phyloP scores from a whole-genome alignment of 495 filamentous ascomycete genomes.

The Aspergillus mulundensis region DNA sequence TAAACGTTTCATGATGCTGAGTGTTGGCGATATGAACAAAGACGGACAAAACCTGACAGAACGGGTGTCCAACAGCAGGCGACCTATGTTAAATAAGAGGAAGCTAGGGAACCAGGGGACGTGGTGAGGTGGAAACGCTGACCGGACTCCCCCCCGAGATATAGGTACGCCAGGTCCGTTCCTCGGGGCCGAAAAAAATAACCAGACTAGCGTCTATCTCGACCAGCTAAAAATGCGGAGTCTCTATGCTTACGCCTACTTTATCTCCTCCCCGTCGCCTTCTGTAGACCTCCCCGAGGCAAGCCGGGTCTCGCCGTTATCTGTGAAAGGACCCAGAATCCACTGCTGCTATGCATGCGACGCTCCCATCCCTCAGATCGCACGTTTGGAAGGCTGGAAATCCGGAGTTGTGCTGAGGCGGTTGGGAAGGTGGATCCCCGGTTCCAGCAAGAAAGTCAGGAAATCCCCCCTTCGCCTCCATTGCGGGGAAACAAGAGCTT shows the following conservation, averaged over 20 bases:
- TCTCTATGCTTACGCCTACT: neutral
- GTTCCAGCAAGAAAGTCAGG: conserved; percentile 1
- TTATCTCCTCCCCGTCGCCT: conserved; percentile 2
- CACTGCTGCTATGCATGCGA: neutral
- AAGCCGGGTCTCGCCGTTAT: neutral
- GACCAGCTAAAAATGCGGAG: conserved; percentile 1
- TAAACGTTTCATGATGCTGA: conserved; percentile 8
- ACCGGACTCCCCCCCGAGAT: neutral
- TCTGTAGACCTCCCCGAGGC: neutral
- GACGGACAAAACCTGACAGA: neutral
- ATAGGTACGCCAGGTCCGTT: neutral
- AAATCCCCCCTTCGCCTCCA: conserved; percentile 3
- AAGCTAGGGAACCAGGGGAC: neutral
- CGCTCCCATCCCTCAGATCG: neutral
- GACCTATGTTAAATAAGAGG: neutral
- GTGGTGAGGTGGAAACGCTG: neutral
- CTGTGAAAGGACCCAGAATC: neutral
- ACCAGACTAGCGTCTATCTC: neutral
- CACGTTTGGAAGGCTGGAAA: neutral
- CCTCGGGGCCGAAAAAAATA: neutral
- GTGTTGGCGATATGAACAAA: neutral
- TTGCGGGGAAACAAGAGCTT: conserved; percentile 3
- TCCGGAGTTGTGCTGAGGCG: neutral
- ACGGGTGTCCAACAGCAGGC: neutral
- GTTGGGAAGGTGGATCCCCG: neutral